phyloP scores from a whole-genome alignment of 2,329 filamentous ascomycete genomes.

The Emericellopsis cladophorae region DNA sequence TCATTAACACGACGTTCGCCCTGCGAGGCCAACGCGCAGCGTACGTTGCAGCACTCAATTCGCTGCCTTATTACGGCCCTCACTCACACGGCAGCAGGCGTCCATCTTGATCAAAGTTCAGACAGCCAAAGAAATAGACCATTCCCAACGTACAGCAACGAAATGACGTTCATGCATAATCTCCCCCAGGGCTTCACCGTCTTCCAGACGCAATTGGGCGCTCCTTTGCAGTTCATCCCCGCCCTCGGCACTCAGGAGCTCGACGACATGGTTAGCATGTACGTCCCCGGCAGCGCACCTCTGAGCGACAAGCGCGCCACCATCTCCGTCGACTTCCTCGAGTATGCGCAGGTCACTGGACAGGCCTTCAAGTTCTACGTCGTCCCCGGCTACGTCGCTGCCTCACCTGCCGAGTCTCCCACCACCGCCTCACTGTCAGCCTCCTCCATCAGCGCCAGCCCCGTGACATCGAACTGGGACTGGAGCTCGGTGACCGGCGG shows the following conservation, averaged over 20 bases:
- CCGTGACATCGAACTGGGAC: slow-evolving; percentile 32
- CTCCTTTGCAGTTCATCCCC: slow-evolving; percentile 52
- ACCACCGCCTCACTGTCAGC: slow-evolving; percentile 30
- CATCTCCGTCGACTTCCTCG: slow-evolving; percentile 47
- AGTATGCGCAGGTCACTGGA: slow-evolving; percentile 37
- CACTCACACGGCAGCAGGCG: background rate
- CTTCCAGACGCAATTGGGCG: slow-evolving; percentile 44
- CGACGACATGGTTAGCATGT: slow-evolving; percentile 45
- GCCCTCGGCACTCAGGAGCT: slow-evolving; percentile 49
- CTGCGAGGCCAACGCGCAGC: no score
- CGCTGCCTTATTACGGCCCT: no score
- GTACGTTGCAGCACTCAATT: no score
- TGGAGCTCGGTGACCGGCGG: slow-evolving; percentile 25
- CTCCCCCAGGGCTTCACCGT: slow-evolving; percentile 41
- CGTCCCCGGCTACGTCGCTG: slow-evolving; percentile 18
- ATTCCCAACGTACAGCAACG: background rate
- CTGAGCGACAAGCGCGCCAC: slow-evolving; percentile 46
- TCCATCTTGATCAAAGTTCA: background rate
- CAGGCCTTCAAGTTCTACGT: slow-evolving; percentile 50
- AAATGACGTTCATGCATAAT: slow-evolving; percentile 12
- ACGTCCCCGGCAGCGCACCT: slow-evolving; percentile 37
- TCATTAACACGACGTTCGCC: no score
- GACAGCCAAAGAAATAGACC: no score
- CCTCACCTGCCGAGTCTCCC: slow-evolving; percentile 28
- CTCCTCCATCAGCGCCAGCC: slow-evolving; percentile 35